Conservation (phyloP, 345 rosid species). For the Citrus medica region DNA sequence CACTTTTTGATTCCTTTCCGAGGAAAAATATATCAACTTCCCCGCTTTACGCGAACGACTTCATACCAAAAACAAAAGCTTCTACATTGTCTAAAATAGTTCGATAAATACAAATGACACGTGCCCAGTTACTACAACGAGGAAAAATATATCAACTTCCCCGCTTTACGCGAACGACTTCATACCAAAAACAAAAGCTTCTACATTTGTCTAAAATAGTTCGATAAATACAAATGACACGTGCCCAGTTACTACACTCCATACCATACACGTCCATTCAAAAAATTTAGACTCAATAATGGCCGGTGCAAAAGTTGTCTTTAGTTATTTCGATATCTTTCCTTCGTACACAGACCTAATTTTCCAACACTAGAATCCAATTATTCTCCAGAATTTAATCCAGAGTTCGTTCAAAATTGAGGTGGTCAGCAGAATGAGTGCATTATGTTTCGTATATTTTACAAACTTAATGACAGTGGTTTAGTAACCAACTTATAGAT, state of each 20-base stretch:
- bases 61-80: not conserved
- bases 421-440: not conserved
- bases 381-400: not conserved
- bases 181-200: not conserved
- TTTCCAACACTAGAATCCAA: not conserved
- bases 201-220: too few relatives aligned
- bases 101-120: not conserved
- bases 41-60: constrained; percentile 8
- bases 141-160: not conserved
- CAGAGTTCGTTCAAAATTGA: not conserved
- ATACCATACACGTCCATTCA: not conserved
- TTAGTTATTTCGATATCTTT: not conserved
- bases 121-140: not conserved
- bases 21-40: not conserved
- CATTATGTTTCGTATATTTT: not conserved
- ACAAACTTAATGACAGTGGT: not conserved
- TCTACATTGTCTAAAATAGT: too few relatives aligned
- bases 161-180: constrained; percentile 8
- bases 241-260: not conserved
- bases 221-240: not conserved
- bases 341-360: not conserved
- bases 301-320: not conserved
- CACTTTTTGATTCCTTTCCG: not conserved
- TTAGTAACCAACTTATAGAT: not conserved
- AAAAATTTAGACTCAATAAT: not conserved